phyloP scores from a whole-genome alignment of 2,329 filamentous ascomycete species.

The Helotiales sp. region DNA sequence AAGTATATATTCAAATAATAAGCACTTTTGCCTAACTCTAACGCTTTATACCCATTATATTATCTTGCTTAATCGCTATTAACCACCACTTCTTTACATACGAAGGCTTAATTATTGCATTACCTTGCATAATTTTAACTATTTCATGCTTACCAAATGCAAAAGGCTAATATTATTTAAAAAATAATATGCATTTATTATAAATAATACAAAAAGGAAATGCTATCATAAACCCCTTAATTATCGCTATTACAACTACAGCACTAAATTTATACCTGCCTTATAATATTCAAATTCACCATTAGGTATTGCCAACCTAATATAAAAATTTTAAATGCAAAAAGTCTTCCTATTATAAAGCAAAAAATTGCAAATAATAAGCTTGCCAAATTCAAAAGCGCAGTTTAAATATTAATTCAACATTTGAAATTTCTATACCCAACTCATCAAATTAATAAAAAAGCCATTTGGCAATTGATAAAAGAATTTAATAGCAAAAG shows the following conservation, averaged over 20 bases:
- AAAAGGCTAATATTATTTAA: not conserved
- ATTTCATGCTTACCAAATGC: not conserved
- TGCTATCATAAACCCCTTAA: not conserved
- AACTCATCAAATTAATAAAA: slow-evolving; percentile 19
- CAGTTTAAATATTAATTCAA: slow-evolving; percentile 23
- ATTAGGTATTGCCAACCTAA: not conserved
- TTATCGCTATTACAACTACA: slow-evolving; percentile 25
- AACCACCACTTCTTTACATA: not conserved
- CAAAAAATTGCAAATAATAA: not conserved
- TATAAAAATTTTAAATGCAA: not conserved
- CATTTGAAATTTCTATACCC: slow-evolving; percentile 27
- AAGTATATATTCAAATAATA: not conserved
- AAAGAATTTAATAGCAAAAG: slow-evolving; percentile 25
- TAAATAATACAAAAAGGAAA: not conserved
- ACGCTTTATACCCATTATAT: not conserved
- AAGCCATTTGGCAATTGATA: slow-evolving; percentile 22
- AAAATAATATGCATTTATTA: not conserved
- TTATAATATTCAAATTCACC: not conserved
- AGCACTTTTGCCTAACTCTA: not conserved
- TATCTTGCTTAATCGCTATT: not conserved
- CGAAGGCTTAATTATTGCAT: not conserved
- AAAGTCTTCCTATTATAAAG: not conserved
- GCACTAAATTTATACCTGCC: not conserved
- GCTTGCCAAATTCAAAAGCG: slow-evolving; percentile 14
- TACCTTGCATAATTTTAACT: slow-evolving; percentile 1